phyloP scores from a whole-genome alignment of 78 protist genomes.

The Protostelium mycophagum region DNA sequence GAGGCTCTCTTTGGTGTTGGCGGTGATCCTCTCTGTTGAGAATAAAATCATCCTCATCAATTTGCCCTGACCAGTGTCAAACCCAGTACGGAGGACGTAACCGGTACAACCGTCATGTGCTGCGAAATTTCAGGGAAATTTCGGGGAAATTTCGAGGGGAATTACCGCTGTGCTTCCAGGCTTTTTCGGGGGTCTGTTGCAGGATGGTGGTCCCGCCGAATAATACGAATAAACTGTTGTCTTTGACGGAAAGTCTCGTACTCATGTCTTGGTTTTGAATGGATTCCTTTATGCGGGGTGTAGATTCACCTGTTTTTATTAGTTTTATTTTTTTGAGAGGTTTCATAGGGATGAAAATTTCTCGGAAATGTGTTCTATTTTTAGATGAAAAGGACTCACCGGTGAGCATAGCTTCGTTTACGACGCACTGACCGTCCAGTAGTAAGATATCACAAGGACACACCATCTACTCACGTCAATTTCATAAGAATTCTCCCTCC shows the following conservation, averaged over 20 bases:
- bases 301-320: conserved; percentile 75
- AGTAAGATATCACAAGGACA: conserved; percentile 87
- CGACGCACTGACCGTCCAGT: conserved; percentile 88
- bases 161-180: neutral
- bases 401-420: conserved; percentile 98
- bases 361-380: too few relatives aligned
- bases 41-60: conserved; percentile 91
- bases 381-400: too few relatives aligned
- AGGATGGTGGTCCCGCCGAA: conserved; percentile 87
- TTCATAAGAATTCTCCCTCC: too few relatives aligned
- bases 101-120: conserved; percentile 59
- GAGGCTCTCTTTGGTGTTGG: conserved; percentile 75
- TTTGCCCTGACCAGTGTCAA: conserved; percentile 88
- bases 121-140: neutral
- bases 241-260: neutral
- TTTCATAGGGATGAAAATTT: too few relatives aligned
- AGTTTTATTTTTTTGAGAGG: too few relatives aligned
- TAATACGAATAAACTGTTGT: conserved; percentile 58
- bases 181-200: conserved; percentile 42
- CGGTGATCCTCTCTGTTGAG: conserved; percentile 78
- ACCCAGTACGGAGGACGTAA: conserved; percentile 87
- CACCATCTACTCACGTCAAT: conserved; percentile 25
- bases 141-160: conserved; percentile 19
- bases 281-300: conserved; percentile 83
- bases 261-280: conserved; percentile 13